A percentile compares a stretch with the other conserved stretches of the same genome.
Conservation (phyloP, 2,329 filamentous ascomycete genomes). For the Penicillium sp. region DNA sequence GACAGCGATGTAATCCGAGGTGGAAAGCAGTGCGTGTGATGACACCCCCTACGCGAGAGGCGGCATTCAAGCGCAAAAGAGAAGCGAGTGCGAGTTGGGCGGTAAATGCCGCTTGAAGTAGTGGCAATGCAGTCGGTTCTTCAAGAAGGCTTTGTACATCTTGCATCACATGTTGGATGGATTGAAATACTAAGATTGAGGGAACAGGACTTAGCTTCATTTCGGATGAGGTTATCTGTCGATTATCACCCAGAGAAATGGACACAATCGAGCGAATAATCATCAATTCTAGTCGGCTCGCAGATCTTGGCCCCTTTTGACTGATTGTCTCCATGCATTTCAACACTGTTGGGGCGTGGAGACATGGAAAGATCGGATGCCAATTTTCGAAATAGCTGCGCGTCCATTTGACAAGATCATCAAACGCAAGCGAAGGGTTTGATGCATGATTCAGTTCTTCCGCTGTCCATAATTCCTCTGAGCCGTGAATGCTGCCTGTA, state of each 20-base stretch:
- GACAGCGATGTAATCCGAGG: constrained; percentile 59
- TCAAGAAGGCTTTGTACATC: constrained; percentile 50
- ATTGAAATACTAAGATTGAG: constrained; percentile 47
- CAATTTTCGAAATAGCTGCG: constrained; percentile 58
- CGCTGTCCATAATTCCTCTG: constrained; percentile 34
- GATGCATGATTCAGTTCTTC: constrained; percentile 11
- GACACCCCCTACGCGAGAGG: constrained; percentile 56
- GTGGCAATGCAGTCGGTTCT: constrained; percentile 49
- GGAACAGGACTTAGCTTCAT: constrained; percentile 37
- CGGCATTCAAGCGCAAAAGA: constrained; percentile 57
- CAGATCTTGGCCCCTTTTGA: constrained; percentile 29
- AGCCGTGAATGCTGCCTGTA: constrained; percentile 35
- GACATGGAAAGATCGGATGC: constrained; percentile 58
- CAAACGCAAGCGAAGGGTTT: constrained; percentile 40
- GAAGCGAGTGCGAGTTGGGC: constrained; percentile 58
- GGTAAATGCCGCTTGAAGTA: constrained; percentile 53
- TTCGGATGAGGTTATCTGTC: constrained; percentile 39
- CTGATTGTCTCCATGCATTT: constrained; percentile 48
- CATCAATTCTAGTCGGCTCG: constrained; percentile 41
- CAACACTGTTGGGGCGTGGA: constrained; percentile 55
- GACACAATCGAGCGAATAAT: constrained; percentile 54
- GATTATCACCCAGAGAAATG: constrained; percentile 54
- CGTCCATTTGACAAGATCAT: constrained; percentile 52
- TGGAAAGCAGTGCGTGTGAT: constrained; percentile 58
- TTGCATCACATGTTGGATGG: constrained; percentile 52